These are phyloP conservation scores for Cryptosporidium canis DNA, from an alignment of 169 alveolate genomes.

Conservation along the genomic window DNA sequence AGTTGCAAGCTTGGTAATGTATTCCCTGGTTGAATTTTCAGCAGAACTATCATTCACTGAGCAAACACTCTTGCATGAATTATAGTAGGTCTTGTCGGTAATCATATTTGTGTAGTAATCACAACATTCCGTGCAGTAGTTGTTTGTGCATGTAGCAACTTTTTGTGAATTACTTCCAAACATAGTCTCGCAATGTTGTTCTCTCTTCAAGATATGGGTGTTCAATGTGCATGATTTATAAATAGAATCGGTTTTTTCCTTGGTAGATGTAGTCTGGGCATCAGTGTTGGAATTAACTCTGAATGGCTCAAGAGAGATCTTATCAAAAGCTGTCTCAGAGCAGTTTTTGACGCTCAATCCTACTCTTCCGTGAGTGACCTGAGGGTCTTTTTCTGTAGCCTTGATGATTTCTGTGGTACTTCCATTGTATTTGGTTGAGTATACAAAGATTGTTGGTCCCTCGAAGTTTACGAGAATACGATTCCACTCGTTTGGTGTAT, in stretches of 20 bases:
- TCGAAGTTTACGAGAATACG: slow-evolving; percentile 74
- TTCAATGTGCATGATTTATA: slow-evolving; percentile 50
- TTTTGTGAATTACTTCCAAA: slow-evolving; percentile 22
- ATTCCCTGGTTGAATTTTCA: slow-evolving; percentile 25
- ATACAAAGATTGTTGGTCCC: slow-evolving; percentile 49
- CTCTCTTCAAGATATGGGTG: slow-evolving; percentile 61
- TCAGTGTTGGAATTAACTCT: slow-evolving; percentile 10
- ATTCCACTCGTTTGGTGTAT: slow-evolving; percentile 72
- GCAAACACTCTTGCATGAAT: slow-evolving; percentile 39
- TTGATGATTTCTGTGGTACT: not conserved
- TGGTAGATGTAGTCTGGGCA: not conserved
- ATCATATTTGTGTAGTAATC: slow-evolving; percentile 76
- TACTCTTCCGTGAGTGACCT: slow-evolving; percentile 71
- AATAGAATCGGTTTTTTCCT: not conserved
- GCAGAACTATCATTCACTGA: slow-evolving; percentile 19
- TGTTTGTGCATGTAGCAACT: slow-evolving; percentile 60
- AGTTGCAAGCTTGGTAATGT: slow-evolving; percentile 8
- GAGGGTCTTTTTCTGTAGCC: slow-evolving; percentile 11
- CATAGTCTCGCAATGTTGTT: slow-evolving; percentile 74
- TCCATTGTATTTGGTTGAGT: slow-evolving; percentile 18
- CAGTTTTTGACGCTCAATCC: slow-evolving; percentile 77
- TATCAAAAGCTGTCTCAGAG: slow-evolving; percentile 78
- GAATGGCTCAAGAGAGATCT: slow-evolving; percentile 73
- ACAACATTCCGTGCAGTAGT: slow-evolving; percentile 79
- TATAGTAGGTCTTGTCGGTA: slow-evolving; percentile 39